phyloP scores from a whole-genome alignment of 768 basidiomycete species.

The Leccinellum albellum region DNA sequence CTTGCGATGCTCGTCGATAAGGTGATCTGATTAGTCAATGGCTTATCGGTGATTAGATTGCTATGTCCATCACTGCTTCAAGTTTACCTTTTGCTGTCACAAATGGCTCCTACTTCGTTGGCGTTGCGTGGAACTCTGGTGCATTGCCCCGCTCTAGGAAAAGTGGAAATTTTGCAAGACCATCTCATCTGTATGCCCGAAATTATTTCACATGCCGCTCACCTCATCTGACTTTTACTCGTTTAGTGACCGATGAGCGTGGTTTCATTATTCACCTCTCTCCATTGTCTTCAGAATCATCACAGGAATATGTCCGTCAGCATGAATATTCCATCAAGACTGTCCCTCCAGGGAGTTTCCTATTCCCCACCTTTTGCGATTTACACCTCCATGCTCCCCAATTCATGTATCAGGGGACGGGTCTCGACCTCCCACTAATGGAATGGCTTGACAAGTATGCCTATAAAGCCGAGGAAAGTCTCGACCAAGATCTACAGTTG shows the following conservation, averaged over 20 bases:
- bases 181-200: conserved; percentile 45
- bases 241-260: conserved; percentile 29
- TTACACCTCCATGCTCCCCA: conserved; percentile 88
- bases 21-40: not conserved
- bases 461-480: conserved; percentile 72
- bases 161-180: conserved; percentile 53
- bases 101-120: conserved; percentile 5
- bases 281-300: conserved; percentile 33
- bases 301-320: conserved; percentile 31
- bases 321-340: conserved; percentile 17
- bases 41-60: not conserved
- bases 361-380: conserved; percentile 80
- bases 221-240: conserved; percentile 1
- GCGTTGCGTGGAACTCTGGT: conserved; percentile 52
- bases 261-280: conserved; percentile 55
- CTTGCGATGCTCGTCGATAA: not conserved
- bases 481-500: conserved; percentile 59
- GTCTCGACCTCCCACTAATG: conserved; percentile 80
- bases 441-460: conserved; percentile 82
- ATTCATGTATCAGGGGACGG: conserved; percentile 83
- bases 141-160: conserved; percentile 50
- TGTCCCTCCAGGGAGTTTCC: conserved; percentile 55
- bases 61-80: not conserved
- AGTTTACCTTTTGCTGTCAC: conserved; percentile 1
- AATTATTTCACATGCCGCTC: not conserved